Base-by-base conservation (phyloP, 1,284 basidiomycete species). In the Malassezia nana region DNA sequence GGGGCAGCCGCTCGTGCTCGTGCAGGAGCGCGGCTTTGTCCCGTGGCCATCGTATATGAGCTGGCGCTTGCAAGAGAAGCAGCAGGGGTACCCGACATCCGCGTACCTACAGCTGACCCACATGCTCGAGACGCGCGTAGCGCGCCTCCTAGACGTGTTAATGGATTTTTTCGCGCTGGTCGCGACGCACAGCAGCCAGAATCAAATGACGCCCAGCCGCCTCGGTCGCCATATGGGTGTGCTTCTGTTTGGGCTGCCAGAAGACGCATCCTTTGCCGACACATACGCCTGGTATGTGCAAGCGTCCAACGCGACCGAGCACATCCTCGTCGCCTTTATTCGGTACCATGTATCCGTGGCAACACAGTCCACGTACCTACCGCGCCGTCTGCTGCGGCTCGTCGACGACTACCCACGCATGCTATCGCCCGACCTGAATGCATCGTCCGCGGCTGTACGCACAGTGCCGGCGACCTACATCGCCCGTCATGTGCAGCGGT, bases 151-250 rank as follows among this genome's bases (percentile, higher is more conserved):
- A 30, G 40, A 49, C 31, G 45, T 60, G 16, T 57, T 74, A 13
- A 63, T 74, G 51, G 66, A 67, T 38, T 63, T 74, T 20, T 62
- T 74, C 39, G 67, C 69, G 15, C 67, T 64, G 0, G 68, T 67
- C 0, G 61, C 65, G 7, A 62, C 64, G 33, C 70, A 71, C 57
- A 69, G 64, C 52, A 51, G 63, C 55, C 67, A 66, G 61, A 74
- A 72, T 51, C 69, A 68, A 40, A 74, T 72, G 69, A 66, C 68
- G 45, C 69, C 71, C 5, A 62, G 63, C 22, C 58, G 60, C 50
- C 53, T 74, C 4, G 53, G 55, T 40, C 66, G 68, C 41, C 55
- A 62, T 40, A 69, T 74, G 43, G 69, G 71, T 9, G 42, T 57
- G 22, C 46, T 71, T 39, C 52, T 74, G 26, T 74, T 74, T 40